These are phyloP conservation scores for Pleurotus sapidus DNA, from an alignment of 768 basidiomycete genomes.

Conservation along the genomic window DNA sequence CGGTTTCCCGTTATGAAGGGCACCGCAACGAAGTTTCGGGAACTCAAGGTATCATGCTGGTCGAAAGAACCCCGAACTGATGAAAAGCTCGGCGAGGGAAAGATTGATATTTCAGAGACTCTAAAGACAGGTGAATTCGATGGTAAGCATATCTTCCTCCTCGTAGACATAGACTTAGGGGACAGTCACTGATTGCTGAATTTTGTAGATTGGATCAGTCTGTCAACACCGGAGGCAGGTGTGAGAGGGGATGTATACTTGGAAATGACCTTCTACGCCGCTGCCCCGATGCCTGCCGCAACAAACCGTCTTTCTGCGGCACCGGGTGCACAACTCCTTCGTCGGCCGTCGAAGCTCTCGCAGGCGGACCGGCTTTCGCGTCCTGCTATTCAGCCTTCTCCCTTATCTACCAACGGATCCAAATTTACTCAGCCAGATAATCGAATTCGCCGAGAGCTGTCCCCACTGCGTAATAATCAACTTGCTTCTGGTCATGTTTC, in stretches of 20 bases:
- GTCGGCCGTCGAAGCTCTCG: conserved; percentile 52
- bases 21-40: conserved; percentile 49
- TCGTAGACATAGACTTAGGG: too few species aligned
- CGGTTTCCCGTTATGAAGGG: conserved; percentile 70
- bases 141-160: conserved; percentile 41
- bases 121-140: conserved; percentile 89
- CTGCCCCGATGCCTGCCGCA: conserved; percentile 47
- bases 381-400: conserved; percentile 21
- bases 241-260: conserved; percentile 86
- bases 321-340: conserved; percentile 26
- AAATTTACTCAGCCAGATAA: conserved; percentile 14
- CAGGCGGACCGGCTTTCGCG: conserved; percentile 50
- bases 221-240: conserved; percentile 37
- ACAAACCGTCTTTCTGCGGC: conserved; percentile 23
- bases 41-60: conserved; percentile 74
- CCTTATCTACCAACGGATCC: conserved; percentile 8
- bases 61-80: conserved; percentile 72
- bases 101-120: conserved; percentile 74
- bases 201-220: conserved; percentile 62
- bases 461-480: conserved; percentile 2
- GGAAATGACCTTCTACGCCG: conserved; percentile 91
- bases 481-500: conserved; percentile 1
- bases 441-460: conserved; percentile 12
- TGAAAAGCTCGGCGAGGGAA: conserved; percentile 69
- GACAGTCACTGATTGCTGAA: not conserved